Evolutionary conservation across 2,329 filamentous ascomycete species (phyloP), one percentile per base, ranked within the genome.

Genomic region (Xylariales sp.): DNA sequence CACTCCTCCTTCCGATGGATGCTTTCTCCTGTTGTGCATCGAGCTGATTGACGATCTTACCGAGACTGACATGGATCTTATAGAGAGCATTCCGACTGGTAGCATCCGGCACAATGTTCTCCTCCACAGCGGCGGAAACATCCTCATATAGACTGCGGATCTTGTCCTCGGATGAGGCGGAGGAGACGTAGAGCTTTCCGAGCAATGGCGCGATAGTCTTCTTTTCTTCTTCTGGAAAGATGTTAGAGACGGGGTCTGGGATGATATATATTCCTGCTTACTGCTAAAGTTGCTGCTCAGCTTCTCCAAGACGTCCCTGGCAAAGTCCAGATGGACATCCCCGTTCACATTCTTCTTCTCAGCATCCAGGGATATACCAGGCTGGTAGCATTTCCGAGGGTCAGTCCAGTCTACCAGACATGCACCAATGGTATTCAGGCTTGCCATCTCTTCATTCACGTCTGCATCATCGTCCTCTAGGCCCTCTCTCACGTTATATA

Each of bases 331-430:
- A 56, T 96, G 91, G 3, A 91, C 81, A 58, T 89, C 84, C 7
- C 84, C 84, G 48, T 86, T 84, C 12, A 86, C 75, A 38, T 69
- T 71, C 66, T 76, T 82, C 62, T 78, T 82, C 40, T 77, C 73
- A 1, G 69, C 70, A 36, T 85, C 78, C 44, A 68, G 65, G 1
- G 73, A 55, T 1, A 65, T 52, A 4, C 64, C 69, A 49, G 68
- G 73, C 43, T 61, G 74, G 64, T 66, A 86, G 66, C 68, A 87
- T 61, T 94, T 90, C 37, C 91, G 74, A 27, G 90, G 89, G 60
- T 97, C 91, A 0, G 91, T 97, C 93, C 91, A 97, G 60, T 97
- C 91, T 1, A 90, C 80, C 6, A 97, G 68, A 55, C 89, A 91
- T 3, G 86, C 81, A 1, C 87, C 88, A 44, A 95, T 86, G 3